Evolutionary conservation across 257 asterid species (phyloP).

Genomic region (Ilex asprella): DNA sequence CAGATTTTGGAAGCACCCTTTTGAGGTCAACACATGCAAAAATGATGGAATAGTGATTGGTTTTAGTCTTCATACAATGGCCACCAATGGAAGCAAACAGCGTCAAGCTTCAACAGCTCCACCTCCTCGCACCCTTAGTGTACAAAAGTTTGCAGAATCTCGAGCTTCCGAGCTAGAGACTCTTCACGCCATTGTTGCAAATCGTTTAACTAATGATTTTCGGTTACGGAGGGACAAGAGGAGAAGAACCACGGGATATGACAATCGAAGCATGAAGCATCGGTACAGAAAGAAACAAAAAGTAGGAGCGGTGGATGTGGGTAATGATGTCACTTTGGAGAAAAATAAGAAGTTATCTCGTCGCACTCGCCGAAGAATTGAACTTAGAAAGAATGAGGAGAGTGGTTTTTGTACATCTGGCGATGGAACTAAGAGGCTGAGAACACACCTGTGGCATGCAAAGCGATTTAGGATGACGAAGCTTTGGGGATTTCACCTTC

Average conservation of each 20-base stretch:
- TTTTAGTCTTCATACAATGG: slow-evolving; percentile 17
- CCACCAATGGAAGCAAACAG: slow-evolving; percentile 23
- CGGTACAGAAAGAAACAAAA: slow-evolving; percentile 39
- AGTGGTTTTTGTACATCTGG: slow-evolving; percentile 66
- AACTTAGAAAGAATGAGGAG: slow-evolving; percentile 52
- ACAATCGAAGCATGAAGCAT: slow-evolving; percentile 40
- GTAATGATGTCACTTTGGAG: slow-evolving; percentile 13
- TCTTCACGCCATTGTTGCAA: slow-evolving; percentile 58
- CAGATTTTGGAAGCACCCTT: too few relatives aligned
- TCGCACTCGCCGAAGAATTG: slow-evolving; percentile 54
- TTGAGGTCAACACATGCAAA: too few relatives aligned
- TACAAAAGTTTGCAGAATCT: slow-evolving; percentile 67
- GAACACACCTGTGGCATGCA: slow-evolving; percentile 96
- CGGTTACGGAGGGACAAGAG: slow-evolving; percentile 65
- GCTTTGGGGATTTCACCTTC: slow-evolving; percentile 78
- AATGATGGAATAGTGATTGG: too few relatives aligned
- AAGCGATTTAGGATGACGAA: slow-evolving; percentile 76
- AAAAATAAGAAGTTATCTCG: slow-evolving; percentile 45
- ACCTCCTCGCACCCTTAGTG: slow-evolving; percentile 54
- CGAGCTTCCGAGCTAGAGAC: slow-evolving; percentile 67
- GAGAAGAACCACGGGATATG: slow-evolving; percentile 74
- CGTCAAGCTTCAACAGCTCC: slow-evolving; percentile 32
- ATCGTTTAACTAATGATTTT: slow-evolving; percentile 56
- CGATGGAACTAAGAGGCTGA: slow-evolving; percentile 77
- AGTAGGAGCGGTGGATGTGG: slow-evolving; percentile 17